Conservation (phyloP, 1,139 yeast species). For the Magnusiomyces fungicola region DNA sequence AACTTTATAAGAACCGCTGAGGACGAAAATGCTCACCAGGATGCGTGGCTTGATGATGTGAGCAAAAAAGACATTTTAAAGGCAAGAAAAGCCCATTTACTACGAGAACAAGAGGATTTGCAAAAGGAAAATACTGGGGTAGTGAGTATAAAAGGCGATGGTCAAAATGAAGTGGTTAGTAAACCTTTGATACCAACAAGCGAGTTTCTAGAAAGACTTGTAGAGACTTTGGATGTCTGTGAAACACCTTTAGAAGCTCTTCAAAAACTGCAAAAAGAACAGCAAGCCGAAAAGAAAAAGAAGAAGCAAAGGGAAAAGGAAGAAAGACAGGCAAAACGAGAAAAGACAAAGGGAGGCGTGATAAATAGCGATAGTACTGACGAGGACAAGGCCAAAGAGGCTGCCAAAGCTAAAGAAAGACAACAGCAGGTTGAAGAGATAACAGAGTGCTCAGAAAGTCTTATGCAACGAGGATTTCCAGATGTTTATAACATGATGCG, state of each 20-base stretch:
- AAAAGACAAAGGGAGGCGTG: slow-evolving; percentile 9
- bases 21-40: slow-evolving; percentile 38
- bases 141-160: not conserved
- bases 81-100: slow-evolving; percentile 36
- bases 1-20: slow-evolving; percentile 44
- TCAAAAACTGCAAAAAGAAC: slow-evolving; percentile 21
- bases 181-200: not conserved
- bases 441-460: slow-evolving; percentile 46
- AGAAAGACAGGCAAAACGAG: slow-evolving; percentile 13
- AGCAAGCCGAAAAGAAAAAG: slow-evolving; percentile 13
- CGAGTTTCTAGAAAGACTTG: slow-evolving; percentile 17
- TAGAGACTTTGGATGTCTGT: slow-evolving; percentile 46
- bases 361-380: slow-evolving; percentile 11
- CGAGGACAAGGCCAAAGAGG: not conserved
- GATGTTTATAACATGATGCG: slow-evolving; percentile 49
- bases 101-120: slow-evolving; percentile 34
- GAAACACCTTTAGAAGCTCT: slow-evolving; percentile 59
- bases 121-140: slow-evolving; percentile 9
- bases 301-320: slow-evolving; percentile 8
- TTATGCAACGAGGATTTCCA: slow-evolving; percentile 36
- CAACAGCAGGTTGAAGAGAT: slow-evolving; percentile 35
- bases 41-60: slow-evolving; percentile 43
- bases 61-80: slow-evolving; percentile 41
- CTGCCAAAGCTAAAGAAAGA: slow-evolving; percentile 15
- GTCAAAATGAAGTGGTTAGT: not conserved